phyloP scores from a whole-genome alignment of 192 early-diverging fungal species.

The Coemansia sp. region DNA sequence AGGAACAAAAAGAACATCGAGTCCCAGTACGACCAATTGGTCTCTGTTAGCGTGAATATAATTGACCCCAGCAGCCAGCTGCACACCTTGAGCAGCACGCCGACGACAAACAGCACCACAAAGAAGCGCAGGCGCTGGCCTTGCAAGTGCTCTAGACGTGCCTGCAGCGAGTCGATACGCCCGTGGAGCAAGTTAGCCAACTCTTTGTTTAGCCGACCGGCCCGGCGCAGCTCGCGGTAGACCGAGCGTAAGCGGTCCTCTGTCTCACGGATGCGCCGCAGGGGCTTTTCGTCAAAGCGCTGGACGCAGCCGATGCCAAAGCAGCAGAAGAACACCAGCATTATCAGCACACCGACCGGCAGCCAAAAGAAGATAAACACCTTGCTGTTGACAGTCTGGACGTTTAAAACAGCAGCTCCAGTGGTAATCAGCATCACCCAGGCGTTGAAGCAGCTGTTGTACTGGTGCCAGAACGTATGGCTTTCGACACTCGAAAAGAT shows the following conservation, averaged over 20 bases:
- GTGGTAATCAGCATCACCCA: slow-evolving; percentile 48
- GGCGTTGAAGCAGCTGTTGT: slow-evolving; percentile 52
- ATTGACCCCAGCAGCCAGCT: slow-evolving; percentile 43
- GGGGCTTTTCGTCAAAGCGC: slow-evolving; percentile 49
- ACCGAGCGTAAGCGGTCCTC: slow-evolving; percentile 28
- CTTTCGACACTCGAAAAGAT: slow-evolving; percentile 44
- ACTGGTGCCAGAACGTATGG: slow-evolving; percentile 37
- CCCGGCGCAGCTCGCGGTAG: slow-evolving; percentile 37
- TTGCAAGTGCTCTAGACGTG: slow-evolving; percentile 16
- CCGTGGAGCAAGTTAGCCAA: not conserved
- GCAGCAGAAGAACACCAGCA: slow-evolving; percentile 50
- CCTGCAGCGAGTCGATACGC: slow-evolving; percentile 27
- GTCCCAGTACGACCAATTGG: slow-evolving; percentile 53
- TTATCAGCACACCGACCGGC: slow-evolving; percentile 48
- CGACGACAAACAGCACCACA: slow-evolving; percentile 25
- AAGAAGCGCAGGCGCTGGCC: slow-evolving; percentile 39
- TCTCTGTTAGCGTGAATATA: slow-evolving; percentile 42
- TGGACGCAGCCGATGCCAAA: slow-evolving; percentile 45
- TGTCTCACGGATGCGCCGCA: slow-evolving; percentile 37
- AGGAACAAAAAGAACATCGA: slow-evolving; percentile 50
- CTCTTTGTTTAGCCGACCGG: slow-evolving; percentile 19
- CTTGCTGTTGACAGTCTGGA: slow-evolving; percentile 41
- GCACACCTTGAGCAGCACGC: slow-evolving; percentile 43
- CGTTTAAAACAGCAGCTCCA: slow-evolving; percentile 32
- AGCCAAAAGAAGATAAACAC: slow-evolving; percentile 55